A percentile compares a stretch with the other conserved stretches of the same genome.
phyloP scores from a whole-genome alignment of 2,329 filamentous ascomycete species.

The Cordyceps tenuipes region DNA sequence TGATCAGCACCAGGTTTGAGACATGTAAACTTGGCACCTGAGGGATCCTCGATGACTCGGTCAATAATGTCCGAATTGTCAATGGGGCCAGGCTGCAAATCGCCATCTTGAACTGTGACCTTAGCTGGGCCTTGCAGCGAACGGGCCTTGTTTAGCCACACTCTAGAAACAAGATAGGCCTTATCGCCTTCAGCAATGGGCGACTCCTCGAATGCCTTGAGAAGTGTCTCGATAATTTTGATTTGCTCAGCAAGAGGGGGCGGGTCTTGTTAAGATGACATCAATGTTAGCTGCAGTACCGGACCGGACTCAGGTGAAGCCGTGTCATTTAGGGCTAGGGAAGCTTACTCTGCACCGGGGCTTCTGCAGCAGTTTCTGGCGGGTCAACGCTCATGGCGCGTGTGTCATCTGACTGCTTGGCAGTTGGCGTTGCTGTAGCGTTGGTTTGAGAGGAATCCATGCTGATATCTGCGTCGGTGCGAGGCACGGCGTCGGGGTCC shows the following conservation, averaged over 20 bases:
- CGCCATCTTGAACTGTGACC: slow-evolving; percentile 48
- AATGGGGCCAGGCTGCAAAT: slow-evolving; percentile 63
- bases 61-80: slow-evolving; percentile 80
- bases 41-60: slow-evolving; percentile 44
- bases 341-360: slow-evolving; percentile 22
- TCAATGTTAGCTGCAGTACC: background rate
- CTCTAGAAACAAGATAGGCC: slow-evolving; percentile 68
- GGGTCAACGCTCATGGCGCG: slow-evolving; percentile 35
- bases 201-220: slow-evolving; percentile 41
- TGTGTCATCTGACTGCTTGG: slow-evolving; percentile 16
- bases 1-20: slow-evolving; percentile 60
- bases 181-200: slow-evolving; percentile 61
- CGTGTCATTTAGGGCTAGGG: background rate
- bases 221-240: slow-evolving; percentile 56
- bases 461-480: slow-evolving; percentile 39
- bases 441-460: slow-evolving; percentile 29
- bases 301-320: background rate
- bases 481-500: slow-evolving; percentile 32
- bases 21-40: slow-evolving; percentile 55
- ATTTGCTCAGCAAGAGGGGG: slow-evolving; percentile 54
- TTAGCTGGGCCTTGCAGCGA: slow-evolving; percentile 54
- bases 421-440: slow-evolving; percentile 10
- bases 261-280: slow-evolving; percentile 16
- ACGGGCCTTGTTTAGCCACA: slow-evolving; percentile 69
- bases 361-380: slow-evolving; percentile 17